These are phyloP conservation scores for Lasiodiplodia sp. DNA, from an alignment of 2,329 filamentous ascomycete genomes.

Conservation along the genomic window DNA sequence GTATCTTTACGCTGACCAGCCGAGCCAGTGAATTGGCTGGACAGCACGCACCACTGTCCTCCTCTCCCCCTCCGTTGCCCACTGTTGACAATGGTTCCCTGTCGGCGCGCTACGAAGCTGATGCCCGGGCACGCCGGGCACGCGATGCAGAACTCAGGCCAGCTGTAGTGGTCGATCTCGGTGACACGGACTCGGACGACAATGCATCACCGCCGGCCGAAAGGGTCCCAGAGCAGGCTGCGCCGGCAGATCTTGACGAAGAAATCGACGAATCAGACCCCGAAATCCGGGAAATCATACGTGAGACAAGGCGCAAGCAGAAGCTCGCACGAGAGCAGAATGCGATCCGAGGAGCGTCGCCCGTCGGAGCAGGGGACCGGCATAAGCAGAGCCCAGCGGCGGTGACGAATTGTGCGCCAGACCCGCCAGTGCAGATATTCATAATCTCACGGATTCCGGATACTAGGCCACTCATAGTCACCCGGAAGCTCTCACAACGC, in stretches of 20 bases:
- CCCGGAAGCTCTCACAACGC: slow-evolving; percentile 70
- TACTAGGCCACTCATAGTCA: slow-evolving; percentile 68
- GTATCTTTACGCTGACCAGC: not conserved
- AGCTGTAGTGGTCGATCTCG: slow-evolving; percentile 25
- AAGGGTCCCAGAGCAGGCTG: not conserved
- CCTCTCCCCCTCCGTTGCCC: slow-evolving; percentile 33
- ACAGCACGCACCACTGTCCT: not conserved
- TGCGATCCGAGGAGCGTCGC: not conserved
- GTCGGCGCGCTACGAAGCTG: slow-evolving; percentile 40
- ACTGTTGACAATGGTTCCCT: slow-evolving; percentile 35
- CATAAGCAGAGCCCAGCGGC: not conserved
- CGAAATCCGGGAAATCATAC: slow-evolving; percentile 38
- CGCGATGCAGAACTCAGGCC: not conserved
- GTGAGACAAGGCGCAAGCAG: slow-evolving; percentile 31
- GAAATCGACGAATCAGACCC: slow-evolving; percentile 44
- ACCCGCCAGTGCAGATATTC: slow-evolving; percentile 67
- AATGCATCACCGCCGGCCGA: not conserved
- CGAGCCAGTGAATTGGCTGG: not conserved
- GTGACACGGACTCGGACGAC: slow-evolving; percentile 12
- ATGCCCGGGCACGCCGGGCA: not conserved
- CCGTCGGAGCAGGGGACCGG: not conserved
- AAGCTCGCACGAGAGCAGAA: slow-evolving; percentile 7
- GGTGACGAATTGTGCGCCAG: slow-evolving; percentile 38
- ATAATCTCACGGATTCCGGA: slow-evolving; percentile 71
- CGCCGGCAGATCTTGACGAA: slow-evolving; percentile 34